Conservation (phyloP, 23 red algal species). For the Gracilaria vermiculophylla region DNA sequence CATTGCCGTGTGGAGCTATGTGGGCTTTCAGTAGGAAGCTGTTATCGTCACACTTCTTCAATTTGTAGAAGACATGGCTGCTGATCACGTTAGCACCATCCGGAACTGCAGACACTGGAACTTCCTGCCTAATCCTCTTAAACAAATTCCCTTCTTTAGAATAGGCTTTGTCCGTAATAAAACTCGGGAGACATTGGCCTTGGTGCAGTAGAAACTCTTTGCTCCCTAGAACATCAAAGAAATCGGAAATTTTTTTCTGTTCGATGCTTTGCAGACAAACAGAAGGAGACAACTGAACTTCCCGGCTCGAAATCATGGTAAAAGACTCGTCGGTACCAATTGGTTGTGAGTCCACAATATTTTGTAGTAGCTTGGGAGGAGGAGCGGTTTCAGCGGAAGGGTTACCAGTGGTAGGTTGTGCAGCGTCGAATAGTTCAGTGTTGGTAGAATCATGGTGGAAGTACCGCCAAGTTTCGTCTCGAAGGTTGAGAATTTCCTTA, state of each 20-base stretch:
- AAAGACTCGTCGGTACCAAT: background rate
- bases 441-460: background rate
- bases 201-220: slow-evolving; percentile 31
- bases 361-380: background rate
- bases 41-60: slow-evolving; percentile 14
- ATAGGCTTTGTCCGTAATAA: slow-evolving; percentile 44
- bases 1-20: slow-evolving; percentile 47
- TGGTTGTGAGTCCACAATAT: background rate
- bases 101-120: slow-evolving; percentile 14
- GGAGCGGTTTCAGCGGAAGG: too few relatives aligned
- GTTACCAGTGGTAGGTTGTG: too few relatives aligned
- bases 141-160: slow-evolving; percentile 14
- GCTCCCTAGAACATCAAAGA: background rate
- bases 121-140: slow-evolving; percentile 11
- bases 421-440: too few relatives aligned
- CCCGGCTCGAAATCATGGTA: background rate
- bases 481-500: background rate
- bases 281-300: background rate
- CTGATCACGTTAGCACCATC: slow-evolving; percentile 39
- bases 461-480: slow-evolving; percentile 10
- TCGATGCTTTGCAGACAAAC: background rate
- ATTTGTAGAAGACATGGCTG: slow-evolving; percentile 39
- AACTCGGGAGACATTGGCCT: background rate
- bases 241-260: background rate
- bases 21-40: slow-evolving; percentile 15